Evolutionary conservation across 805 yeast species (phyloP).

Genomic region (Metschnikowia matae): DNA sequence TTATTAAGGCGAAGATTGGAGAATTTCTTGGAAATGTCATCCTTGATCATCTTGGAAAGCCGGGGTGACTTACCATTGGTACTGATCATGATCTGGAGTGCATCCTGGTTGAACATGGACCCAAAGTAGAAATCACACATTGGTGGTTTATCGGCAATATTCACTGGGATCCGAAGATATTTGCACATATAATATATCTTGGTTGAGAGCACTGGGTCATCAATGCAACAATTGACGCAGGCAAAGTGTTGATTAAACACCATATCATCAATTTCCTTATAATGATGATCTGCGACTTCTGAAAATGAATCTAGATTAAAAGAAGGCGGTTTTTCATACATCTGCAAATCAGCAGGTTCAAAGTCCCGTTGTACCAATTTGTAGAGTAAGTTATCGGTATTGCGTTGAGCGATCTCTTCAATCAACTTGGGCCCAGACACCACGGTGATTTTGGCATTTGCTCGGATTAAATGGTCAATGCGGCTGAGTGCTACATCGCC

Average conservation of each 20-base stretch:
- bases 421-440: slow-evolving; percentile 41
- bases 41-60: slow-evolving; percentile 50
- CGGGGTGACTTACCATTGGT: slow-evolving; percentile 83
- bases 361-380: slow-evolving; percentile 45
- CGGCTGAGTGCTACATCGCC: slow-evolving; percentile 75
- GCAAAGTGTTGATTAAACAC: slow-evolving; percentile 46
- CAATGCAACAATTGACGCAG: slow-evolving; percentile 69
- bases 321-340: slow-evolving; percentile 40
- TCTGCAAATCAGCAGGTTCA: slow-evolving; percentile 40
- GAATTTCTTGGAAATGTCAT: slow-evolving; percentile 50
- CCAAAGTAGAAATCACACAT: slow-evolving; percentile 86
- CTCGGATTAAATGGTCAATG: slow-evolving; percentile 59
- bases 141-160: slow-evolving; percentile 82
- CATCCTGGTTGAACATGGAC: slow-evolving; percentile 66
- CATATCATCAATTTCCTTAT: slow-evolving; percentile 28
- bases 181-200: slow-evolving; percentile 51
- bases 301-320: slow-evolving; percentile 7
- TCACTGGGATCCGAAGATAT: slow-evolving; percentile 52
- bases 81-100: slow-evolving; percentile 73
- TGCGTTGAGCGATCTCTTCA: slow-evolving; percentile 25
- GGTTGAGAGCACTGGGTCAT: slow-evolving; percentile 58
- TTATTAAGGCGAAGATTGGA: slow-evolving; percentile 45
- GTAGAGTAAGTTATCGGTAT: slow-evolving; percentile 38
- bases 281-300: slow-evolving; percentile 15
- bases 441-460: slow-evolving; percentile 68